phyloP scores from a whole-genome alignment of 2,329 filamentous ascomycete genomes.

The Didymellaceae sp. region DNA sequence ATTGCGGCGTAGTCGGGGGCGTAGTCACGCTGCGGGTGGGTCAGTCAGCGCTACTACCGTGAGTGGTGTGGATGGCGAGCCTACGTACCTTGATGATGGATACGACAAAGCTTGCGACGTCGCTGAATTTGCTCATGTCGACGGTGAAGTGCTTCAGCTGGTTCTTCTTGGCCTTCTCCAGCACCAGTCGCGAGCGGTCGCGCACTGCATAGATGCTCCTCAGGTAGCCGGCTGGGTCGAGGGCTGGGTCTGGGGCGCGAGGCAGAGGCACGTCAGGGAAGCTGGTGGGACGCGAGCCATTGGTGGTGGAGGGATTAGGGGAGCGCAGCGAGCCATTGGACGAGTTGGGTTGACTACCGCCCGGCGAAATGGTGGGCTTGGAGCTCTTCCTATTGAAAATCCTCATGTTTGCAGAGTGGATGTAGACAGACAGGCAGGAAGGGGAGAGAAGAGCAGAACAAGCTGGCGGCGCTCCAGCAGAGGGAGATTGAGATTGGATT shows the following conservation, averaged over 20 bases:
- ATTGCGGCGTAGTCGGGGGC: slow-evolving; percentile 73
- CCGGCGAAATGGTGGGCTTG: slow-evolving; percentile 47
- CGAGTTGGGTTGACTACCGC: slow-evolving; percentile 49
- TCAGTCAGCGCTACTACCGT: background rate
- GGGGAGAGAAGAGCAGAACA: slow-evolving; percentile 7
- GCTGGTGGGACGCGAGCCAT: slow-evolving; percentile 49
- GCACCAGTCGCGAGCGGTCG: slow-evolving; percentile 75
- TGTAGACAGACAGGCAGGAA: slow-evolving; percentile 10
- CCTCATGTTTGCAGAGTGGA: slow-evolving; percentile 52
- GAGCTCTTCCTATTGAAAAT: slow-evolving; percentile 60
- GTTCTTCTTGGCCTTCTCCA: slow-evolving; percentile 78
- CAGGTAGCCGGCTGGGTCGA: slow-evolving; percentile 89
- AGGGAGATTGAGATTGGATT: slow-evolving; percentile 16
- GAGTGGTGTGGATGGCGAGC: background rate
- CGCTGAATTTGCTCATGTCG: slow-evolving; percentile 81
- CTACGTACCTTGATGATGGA: slow-evolving; percentile 87
- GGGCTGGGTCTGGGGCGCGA: slow-evolving; percentile 81
- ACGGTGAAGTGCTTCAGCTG: slow-evolving; percentile 86
- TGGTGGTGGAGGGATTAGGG: slow-evolving; percentile 52
- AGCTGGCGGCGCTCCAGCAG: slow-evolving; percentile 22
- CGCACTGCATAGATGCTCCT: slow-evolving; percentile 87
- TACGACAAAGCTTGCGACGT: slow-evolving; percentile 87
- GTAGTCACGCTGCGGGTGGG: slow-evolving; percentile 66
- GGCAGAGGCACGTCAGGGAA: slow-evolving; percentile 82
- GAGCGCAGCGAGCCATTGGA: slow-evolving; percentile 60